These are phyloP conservation scores for Apiospora hydei DNA, from an alignment of 2,329 filamentous ascomycete genomes.

Conservation along the genomic window DNA sequence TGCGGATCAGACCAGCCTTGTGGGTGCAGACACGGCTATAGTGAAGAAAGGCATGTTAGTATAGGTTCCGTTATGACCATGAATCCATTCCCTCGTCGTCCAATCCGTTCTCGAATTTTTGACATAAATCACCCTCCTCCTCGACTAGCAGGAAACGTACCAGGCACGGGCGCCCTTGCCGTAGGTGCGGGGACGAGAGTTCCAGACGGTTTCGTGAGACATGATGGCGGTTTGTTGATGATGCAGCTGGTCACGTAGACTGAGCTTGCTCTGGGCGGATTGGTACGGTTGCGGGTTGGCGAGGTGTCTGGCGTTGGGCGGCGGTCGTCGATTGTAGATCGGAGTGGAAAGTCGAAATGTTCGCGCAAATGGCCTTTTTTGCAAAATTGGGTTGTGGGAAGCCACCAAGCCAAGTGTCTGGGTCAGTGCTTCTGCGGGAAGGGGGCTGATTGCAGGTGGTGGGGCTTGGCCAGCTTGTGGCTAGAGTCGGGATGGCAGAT, in stretches of 20 bases:
- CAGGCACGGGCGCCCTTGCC: conserved; percentile 95
- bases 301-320: conserved; percentile 21
- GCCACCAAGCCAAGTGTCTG: conserved; percentile 9
- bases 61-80: conserved; percentile 35
- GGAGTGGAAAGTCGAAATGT: conserved; percentile 20
- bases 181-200: conserved; percentile 96
- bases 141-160: conserved; percentile 63
- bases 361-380: conserved; percentile 20
- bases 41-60: conserved; percentile 27
- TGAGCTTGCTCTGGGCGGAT: conserved; percentile 11
- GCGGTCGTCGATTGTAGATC: conserved; percentile 21
- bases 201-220: conserved; percentile 96
- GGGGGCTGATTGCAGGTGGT: conserved; percentile 5
- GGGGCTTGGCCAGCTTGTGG: not conserved
- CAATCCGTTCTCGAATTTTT: conserved; percentile 19
- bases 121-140: conserved; percentile 25
- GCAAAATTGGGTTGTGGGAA: conserved; percentile 25
- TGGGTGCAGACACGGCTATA: conserved; percentile 79
- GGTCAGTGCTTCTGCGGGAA: conserved; percentile 4
- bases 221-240: conserved; percentile 55
- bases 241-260: conserved; percentile 28
- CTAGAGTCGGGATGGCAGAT: not conserved
- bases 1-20: conserved; percentile 98
- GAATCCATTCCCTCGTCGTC: conserved; percentile 21
- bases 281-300: conserved; percentile 19